Conservation (phyloP, 805 yeast genomes). For the Saccharomycopsis olivae region DNA sequence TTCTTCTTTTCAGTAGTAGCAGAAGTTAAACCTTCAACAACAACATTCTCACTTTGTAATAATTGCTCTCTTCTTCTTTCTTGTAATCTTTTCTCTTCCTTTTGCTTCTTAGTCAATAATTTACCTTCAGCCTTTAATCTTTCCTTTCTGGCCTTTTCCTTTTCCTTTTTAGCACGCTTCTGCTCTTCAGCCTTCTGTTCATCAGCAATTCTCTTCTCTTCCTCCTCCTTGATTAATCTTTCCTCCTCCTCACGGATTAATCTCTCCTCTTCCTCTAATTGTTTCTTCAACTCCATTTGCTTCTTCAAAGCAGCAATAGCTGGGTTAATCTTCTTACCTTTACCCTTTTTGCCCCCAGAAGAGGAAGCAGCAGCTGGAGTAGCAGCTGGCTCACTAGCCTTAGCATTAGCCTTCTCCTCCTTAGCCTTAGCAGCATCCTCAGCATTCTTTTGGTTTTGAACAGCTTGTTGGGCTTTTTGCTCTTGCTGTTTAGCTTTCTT, state of each 20-base stretch:
- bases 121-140: constrained; percentile 96
- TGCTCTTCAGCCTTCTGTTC: constrained; percentile 44
- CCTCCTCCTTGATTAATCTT: constrained; percentile 36
- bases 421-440: constrained; percentile 27
- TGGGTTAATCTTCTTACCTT: constrained; percentile 76
- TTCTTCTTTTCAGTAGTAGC: constrained; percentile 37
- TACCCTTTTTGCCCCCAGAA: constrained; percentile 27
- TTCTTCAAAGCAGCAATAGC: constrained; percentile 85
- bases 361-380: constrained; percentile 31
- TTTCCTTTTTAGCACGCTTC: constrained; percentile 66
- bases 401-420: constrained; percentile 25
- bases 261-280: constrained; percentile 74
- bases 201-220: constrained; percentile 35
- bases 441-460: constrained; percentile 27
- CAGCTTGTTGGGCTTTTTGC: constrained; percentile 42
- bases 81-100: constrained; percentile 75
- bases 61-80: constrained; percentile 87
- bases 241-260: constrained; percentile 70
- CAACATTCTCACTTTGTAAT: constrained; percentile 61
- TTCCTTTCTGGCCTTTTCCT: constrained; percentile 76
- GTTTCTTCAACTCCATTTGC: constrained; percentile 82
- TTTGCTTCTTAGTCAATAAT: constrained; percentile 85
- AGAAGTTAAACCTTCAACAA: constrained; percentile 50
- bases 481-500: constrained; percentile 67
- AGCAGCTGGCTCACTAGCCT: constrained; percentile 19